These are phyloP conservation scores for Euphorbia pulcherrima DNA, from an alignment of 345 rosid genomes.

Conservation along the genomic window DNA sequence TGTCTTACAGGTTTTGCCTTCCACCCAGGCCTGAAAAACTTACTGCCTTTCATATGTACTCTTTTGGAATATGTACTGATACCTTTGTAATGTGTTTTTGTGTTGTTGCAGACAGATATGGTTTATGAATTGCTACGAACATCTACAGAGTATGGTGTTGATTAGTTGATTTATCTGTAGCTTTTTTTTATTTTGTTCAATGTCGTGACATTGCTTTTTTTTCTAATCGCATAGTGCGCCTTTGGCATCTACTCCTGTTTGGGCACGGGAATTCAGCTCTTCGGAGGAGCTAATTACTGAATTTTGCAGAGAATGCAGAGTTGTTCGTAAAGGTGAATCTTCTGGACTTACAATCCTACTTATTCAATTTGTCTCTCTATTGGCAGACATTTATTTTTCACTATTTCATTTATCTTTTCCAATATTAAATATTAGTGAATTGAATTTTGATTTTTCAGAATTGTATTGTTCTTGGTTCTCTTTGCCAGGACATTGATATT, in stretches of 20 bases:
- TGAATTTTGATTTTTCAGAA: slow-evolving; percentile 2
- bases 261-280: slow-evolving; percentile 82
- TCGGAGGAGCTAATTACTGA: slow-evolving; percentile 87
- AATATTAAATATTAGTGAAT: background rate
- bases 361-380: background rate
- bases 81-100: slow-evolving; percentile 14
- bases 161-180: background rate
- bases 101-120: slow-evolving; percentile 69
- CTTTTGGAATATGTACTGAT: background rate
- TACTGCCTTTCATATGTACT: background rate
- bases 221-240: slow-evolving; percentile 99
- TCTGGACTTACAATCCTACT: slow-evolving; percentile 4
- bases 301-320: slow-evolving; percentile 94
- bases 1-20: slow-evolving; percentile 64
- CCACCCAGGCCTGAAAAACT: slow-evolving; percentile 1
- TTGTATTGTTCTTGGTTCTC: background rate
- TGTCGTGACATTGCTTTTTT: slow-evolving; percentile 8
- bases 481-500: slow-evolving; percentile 2
- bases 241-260: slow-evolving; percentile 80
- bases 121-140: slow-evolving; percentile 86
- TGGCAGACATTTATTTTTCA: background rate
- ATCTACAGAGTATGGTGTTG: slow-evolving; percentile 66
- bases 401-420: background rate
- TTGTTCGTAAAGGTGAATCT: slow-evolving; percentile 85
- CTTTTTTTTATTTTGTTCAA: background rate